Percentiles rank a stretch among this genome's conserved stretches.
phyloP scores from a whole-genome alignment of 2,329 filamentous ascomycete genomes.

The Arthrocladium fulminans region DNA sequence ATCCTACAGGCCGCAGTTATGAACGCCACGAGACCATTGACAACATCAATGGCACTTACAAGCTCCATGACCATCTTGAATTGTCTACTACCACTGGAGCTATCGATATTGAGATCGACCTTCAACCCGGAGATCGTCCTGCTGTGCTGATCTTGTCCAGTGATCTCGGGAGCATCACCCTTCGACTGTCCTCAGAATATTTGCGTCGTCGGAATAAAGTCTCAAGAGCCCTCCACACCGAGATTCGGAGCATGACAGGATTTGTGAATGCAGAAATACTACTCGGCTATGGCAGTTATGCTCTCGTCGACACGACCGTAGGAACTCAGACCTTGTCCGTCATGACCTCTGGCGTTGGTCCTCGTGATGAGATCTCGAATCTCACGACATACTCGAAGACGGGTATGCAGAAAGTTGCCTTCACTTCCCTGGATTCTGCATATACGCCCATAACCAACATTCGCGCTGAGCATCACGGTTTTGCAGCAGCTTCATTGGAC shows the following conservation, averaged over 20 bases:
- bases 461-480: conserved; percentile 17
- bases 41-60: conserved; percentile 25
- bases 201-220: neutral
- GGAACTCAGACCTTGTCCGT: conserved; percentile 45
- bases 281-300: conserved; percentile 35
- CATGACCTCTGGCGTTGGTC: conserved; percentile 29
- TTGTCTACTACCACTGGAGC: conserved; percentile 27
- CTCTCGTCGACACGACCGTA: conserved; percentile 36
- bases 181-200: conserved; percentile 14
- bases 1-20: conserved; percentile 14
- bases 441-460: conserved; percentile 14
- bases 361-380: conserved; percentile 9
- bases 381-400: conserved; percentile 6
- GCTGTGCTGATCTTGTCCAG: conserved; percentile 25
- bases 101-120: conserved; percentile 25
- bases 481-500: conserved; percentile 21
- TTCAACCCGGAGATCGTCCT: conserved; percentile 28
- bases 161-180: conserved; percentile 24
- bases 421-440: conserved; percentile 8
- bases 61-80: conserved; percentile 27
- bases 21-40: conserved; percentile 17
- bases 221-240: conserved; percentile 17
- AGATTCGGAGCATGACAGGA: conserved; percentile 26
- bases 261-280: conserved; percentile 35
- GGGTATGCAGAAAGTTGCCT: neutral